Evolutionary conservation across 441 rosid species (phyloP).

Genomic region (Sinapis alba): DNA sequence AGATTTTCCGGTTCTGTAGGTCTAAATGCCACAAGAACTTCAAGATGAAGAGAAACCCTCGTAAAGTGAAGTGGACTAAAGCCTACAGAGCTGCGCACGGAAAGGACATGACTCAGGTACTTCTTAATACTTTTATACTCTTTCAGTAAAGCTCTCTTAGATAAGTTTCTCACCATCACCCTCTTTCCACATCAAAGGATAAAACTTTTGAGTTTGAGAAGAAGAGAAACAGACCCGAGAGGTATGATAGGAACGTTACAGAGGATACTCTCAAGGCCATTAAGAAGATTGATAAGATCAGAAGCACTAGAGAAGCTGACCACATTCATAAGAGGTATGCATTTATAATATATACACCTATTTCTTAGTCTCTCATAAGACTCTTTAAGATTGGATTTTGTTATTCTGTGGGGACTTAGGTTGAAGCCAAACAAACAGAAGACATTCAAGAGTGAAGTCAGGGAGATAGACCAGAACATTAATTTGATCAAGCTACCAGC

Average conservation of each 20-base stretch:
- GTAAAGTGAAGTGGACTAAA: constrained; percentile 95
- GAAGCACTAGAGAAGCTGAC: constrained; percentile 50
- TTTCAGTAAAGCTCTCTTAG: not conserved
- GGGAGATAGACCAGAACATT: constrained; percentile 58
- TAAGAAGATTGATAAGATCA: constrained; percentile 79
- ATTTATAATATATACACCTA: not conserved
- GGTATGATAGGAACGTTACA: constrained; percentile 80
- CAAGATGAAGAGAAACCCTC: constrained; percentile 98
- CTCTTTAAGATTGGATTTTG: not conserved
- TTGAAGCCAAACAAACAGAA: constrained; percentile 53
- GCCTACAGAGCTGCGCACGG: constrained; percentile 83
- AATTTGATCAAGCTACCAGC: constrained; percentile 56
- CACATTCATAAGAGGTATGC: constrained; percentile 62
- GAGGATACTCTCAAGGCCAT: constrained; percentile 72
- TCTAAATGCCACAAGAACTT: constrained; percentile 97
- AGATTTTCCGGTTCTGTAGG: constrained; percentile 92
- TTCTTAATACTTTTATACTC: not conserved
- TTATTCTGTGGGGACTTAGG: constrained; percentile 45
- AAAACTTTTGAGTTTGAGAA: constrained; percentile 92
- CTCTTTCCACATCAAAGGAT: constrained; percentile 47
- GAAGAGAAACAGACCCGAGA: constrained; percentile 91
- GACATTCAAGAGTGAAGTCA: constrained; percentile 26
- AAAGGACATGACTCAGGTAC: constrained; percentile 95
- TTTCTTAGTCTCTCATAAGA: not conserved
- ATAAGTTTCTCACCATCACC: not conserved